Evolutionary conservation across 2,329 filamentous ascomycete genomes (phyloP).

Genomic region (Nannizzia gypsea): DNA sequence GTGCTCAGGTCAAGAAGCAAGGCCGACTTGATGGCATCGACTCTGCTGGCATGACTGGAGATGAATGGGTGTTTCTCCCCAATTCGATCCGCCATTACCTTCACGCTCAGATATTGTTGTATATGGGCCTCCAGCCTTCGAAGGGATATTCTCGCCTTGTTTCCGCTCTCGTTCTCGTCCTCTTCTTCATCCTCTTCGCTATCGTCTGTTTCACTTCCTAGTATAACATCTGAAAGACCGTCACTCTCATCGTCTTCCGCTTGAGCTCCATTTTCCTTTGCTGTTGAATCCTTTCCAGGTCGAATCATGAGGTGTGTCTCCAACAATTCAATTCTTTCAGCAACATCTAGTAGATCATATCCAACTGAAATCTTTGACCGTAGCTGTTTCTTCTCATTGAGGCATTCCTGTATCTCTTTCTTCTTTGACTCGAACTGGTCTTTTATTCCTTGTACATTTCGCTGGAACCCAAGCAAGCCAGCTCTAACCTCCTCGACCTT

Average conservation of each 20-base stretch:
- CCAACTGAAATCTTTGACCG: conserved; percentile 51
- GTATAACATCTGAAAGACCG: conserved; percentile 17
- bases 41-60: conserved; percentile 42
- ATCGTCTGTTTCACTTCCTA: conserved; percentile 24
- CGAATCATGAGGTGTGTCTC: conserved; percentile 56
- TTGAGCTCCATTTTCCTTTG: conserved; percentile 19
- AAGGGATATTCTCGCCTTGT: conserved; percentile 24
- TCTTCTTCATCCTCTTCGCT: conserved; percentile 25
- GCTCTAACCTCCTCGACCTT: conserved; percentile 82
- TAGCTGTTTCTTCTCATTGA: conserved; percentile 56
- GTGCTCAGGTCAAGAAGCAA: conserved; percentile 54
- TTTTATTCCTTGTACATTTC: conserved; percentile 67
- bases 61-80: conserved; percentile 53
- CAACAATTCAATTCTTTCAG: conserved; percentile 44
- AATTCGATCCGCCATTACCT: conserved; percentile 39
- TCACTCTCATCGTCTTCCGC: conserved; percentile 24
- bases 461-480: conserved; percentile 69
- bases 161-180: conserved; percentile 23
- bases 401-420: conserved; percentile 49
- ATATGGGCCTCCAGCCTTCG: conserved; percentile 44
- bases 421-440: conserved; percentile 52
- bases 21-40: conserved; percentile 49
- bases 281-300: conserved; percentile 16
- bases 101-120: conserved; percentile 47
- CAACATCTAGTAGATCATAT: conserved; percentile 37